Evolutionary conservation across 192 early-diverging fungal genomes (phyloP).

Genomic region (Dissophora ornata): DNA sequence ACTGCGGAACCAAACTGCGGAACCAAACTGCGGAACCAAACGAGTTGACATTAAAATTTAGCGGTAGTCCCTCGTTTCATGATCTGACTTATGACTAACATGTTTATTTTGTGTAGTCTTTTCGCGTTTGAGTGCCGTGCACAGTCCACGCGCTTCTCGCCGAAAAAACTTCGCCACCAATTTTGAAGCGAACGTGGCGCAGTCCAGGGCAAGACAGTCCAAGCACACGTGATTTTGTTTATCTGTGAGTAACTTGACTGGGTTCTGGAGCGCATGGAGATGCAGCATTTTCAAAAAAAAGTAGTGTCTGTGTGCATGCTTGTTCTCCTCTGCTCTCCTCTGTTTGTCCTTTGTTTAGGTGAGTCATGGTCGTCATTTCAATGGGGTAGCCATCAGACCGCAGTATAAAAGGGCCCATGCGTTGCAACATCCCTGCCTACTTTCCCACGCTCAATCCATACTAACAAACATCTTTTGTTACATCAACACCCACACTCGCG

Average conservation of each 20-base stretch:
- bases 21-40: no score
- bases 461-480: not conserved
- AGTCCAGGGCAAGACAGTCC: no score
- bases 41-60: no score
- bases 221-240: constrained; percentile 16
- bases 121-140: no score
- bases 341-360: constrained; percentile 22
- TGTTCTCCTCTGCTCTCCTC: constrained; percentile 12
- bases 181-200: no score
- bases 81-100: no score
- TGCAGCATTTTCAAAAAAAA: no score
- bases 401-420: constrained; percentile 12
- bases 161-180: no score
- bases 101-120: no score
- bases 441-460: constrained; percentile 19
- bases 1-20: no score
- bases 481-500: not conserved
- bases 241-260: constrained; percentile 17
- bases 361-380: constrained; percentile 27
- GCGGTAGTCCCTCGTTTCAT: no score
- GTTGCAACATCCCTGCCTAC: not conserved
- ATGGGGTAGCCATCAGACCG: not conserved
- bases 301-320: not conserved
- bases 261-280: not conserved
- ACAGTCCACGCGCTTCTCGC: no score